Evolutionary conservation across 805 yeast species (phyloP), one percentile per base, ranked within the genome.

Genomic region (Saturnispora hagleri): DNA sequence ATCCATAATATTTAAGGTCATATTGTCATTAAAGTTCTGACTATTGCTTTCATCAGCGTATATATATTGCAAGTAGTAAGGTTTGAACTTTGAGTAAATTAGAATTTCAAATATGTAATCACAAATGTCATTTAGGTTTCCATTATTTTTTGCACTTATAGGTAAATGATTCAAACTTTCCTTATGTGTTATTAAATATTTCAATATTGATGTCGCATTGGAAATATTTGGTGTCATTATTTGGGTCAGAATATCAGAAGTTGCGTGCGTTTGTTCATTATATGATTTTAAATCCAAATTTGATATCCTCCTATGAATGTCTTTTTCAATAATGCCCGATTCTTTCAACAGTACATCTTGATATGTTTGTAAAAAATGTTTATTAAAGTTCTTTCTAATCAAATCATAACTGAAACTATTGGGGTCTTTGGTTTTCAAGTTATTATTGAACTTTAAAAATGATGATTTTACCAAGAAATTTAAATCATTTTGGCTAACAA

Each of bases 1-100:
- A 57, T 79, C 81, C 58, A 69, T 63, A 3, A 66, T 62, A 50
- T 66, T 67, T 51, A 66, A 55, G 2, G 71, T 68, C 15, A 67
- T 52, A 48, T 67, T 66, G 26, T 60, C 64, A 53, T 66, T 66
- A 52, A 60, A 68, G 50, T 68, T 68, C 52, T 63, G 66, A 20
- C 58, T 58, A 51, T 69, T 67, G 17, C 61, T 57, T 4, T 59
- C 59, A 51, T 65, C 64, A 34, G 63, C 62, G 47, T 60, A 65
- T 4, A 56, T 50, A 44, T 59, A 53, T 35, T 63, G 66, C 24
- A 63, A 48, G 33, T 59, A 54, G 41, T 52, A 54, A 5, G 72
- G 71, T 53, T 66, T 66, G 51, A 69, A 53, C 44, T 54, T 57
- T 33, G 56, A 53, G 41, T 68, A 69, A 20, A 67, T 54, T 10